Evolutionary conservation across 352 stramenopile species (phyloP), one percentile per base, ranked within the genome.

Genomic region (Globisporangium viniferum): DNA sequence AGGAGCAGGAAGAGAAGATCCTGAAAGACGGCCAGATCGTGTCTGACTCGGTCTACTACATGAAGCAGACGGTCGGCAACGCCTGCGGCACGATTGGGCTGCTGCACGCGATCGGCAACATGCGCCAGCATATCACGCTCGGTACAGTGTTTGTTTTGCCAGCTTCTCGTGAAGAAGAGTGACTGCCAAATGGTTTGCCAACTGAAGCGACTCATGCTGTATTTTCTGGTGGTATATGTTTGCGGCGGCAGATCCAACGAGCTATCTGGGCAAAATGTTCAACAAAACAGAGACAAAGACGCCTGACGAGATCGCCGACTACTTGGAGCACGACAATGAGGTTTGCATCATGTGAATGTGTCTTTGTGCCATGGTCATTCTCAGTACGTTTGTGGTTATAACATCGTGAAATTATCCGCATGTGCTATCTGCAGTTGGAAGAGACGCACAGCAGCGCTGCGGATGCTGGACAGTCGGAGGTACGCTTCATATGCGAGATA

Each of bases 11-110:
- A 0, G 72, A 77, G 58, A 75, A 77, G 22, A 95, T 98, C 59
- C 76, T 88, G 51, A 71, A 73, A 35, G 72, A 88, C 5, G 90
- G 91, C 9, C 90, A 97, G 66, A 67, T 77, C 12, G 86, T 96
- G 48, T 91, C 86, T 29, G 66, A 81, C 33, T 81, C 87, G 46
- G 86, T 95, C 29, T 96, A 95, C 73, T 96, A 92, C 78, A 96
- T 94, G 86, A 96, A 97, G 68, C 97, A 99, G 78, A 98, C 95
- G n/a, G 96, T 99, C 53, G 89, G 94, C 33, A 99, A 99, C 77
- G 96, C 97, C 8, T 99, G 97, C 67, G 97, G 97, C 22, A 99
- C 97, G 1, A 90, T 99, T 74, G 97, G 93, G 27, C 84, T 99
- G 29, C 78, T 99, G 36, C 96, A 99, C 81, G 89, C 94, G 15